Base-by-base conservation (phyloP, 2,329 filamentous ascomycete species). In the Eutypella sp. region DNA sequence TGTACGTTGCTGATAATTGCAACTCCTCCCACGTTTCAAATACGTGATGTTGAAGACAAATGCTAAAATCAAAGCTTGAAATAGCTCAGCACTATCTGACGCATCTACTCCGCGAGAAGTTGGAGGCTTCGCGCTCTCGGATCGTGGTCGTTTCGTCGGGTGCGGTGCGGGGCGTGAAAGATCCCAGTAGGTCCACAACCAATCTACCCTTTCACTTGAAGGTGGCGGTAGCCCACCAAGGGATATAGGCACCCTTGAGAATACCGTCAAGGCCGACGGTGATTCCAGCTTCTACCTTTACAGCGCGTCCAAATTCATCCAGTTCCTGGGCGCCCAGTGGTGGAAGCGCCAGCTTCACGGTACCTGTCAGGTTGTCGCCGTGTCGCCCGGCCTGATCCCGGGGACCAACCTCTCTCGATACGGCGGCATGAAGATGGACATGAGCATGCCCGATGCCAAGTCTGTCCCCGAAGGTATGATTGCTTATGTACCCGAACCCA, bases 41-140 rank as follows among this genome's bases (percentile, higher is more conserved):
- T 3, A n/a, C 42, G 1, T 3, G 15, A 42, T 19, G n/a, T 24
- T 4, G 13, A 22, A 29, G 19, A 2, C n/a, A n/a, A n/a, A n/a
- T n/a, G n/a, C n/a, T n/a, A n/a, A n/a, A 19, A 10, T 45, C 55
- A 45, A 58, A 27, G 4, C 33, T 11, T 19, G 3, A 34, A 9
- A 5, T 19, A 78, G 75, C 76, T 4, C 76, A 79, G 46, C 75
- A 78, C 53, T 79, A 79, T 46, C 66, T 79, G 1, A 58, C 68
- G 0, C 75, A 78, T 50, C 60, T 77, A 3, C 57, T 79, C 23
- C 65, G 66, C 3, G 67, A 74, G 18, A 77, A 74, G 53, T 52
- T 79, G 15, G 66, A 71, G 4, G 61, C 64, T 4, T 76, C 72
- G 24, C 65, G 64, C 41, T 66, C 73, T 1, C 69, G 75, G 33